Base-by-base conservation (phyloP, 2,329 filamentous ascomycete genomes). In the Diaporthe citrichinensis region DNA sequence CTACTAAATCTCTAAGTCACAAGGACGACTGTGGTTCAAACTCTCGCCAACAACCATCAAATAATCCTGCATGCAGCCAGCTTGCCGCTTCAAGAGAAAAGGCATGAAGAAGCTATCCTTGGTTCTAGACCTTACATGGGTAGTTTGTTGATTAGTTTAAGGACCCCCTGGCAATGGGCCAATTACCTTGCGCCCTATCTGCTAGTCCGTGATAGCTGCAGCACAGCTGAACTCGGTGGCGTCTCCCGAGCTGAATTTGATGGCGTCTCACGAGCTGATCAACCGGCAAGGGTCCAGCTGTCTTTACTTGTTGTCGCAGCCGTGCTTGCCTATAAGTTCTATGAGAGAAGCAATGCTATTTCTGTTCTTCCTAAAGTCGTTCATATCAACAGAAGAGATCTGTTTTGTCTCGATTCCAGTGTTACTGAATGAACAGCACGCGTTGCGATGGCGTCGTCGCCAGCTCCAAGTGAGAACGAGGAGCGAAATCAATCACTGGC, bases 391-490 rank as follows among this genome's bases (percentile, higher is more conserved):
- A 20, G 25, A 55, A 31, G 51, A 55, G 25, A 20, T 55, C 53
- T 55, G 53, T 4, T 25, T 55, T 55, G 53, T 55, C 25, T 55
- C 53, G 17, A 31, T 31, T 55, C 15, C 53, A 10, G 14, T 55
- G 53, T 25, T 31, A 9, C 25, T 55, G 25, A 20, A 55, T 31
- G 25, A 55, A 55, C 25, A 55, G 15, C 53, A 55, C 53, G 25
- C 25, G 53, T 55, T 55, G 25, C 53, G 53, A 55, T 55, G 53
- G 53, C 53, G 53, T 55, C 53, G 25, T 55, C 53, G 25, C 53
- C 53, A 20, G 25, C 53, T 55, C 25, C 53, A 55, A 55, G 25
- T 55, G 53, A 55, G 15, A 55, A 55, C 53, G 53, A 55, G 15
- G 53, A 55, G 25, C 25, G 25, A 31, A 31, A 55, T 55, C 53